phyloP scores from a whole-genome alignment of 306 rosid genomes.

The Crataegus laevigata region DNA sequence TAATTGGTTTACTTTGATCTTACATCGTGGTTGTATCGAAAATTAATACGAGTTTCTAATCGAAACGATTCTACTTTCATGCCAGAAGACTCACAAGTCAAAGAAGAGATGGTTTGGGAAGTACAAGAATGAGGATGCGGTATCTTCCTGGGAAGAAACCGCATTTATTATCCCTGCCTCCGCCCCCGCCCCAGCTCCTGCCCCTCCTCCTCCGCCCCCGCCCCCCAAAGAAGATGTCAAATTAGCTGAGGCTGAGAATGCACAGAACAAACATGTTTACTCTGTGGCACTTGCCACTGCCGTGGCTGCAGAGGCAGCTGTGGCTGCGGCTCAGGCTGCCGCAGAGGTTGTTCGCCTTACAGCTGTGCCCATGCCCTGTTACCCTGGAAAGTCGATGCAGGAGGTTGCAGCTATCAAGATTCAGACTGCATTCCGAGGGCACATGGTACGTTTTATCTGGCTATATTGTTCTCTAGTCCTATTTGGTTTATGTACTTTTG shows the following conservation, averaged over 20 bases:
- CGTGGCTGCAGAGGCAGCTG: constrained; percentile 82
- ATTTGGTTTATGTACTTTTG: background rate
- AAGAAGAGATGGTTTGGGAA: constrained; percentile 60
- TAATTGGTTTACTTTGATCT: background rate
- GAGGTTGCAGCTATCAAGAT: constrained; percentile 66
- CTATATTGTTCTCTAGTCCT: background rate
- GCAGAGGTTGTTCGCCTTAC: constrained; percentile 58
- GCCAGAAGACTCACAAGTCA: constrained; percentile 50
- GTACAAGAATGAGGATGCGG: constrained; percentile 23
- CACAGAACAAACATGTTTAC: constrained; percentile 56
- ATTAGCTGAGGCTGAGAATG: constrained; percentile 35
- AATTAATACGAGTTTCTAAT: constrained; percentile 3
- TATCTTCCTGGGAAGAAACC: constrained; percentile 15
- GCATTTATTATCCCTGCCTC: constrained; percentile 22
- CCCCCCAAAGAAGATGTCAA: constrained; percentile 30
- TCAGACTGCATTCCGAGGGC: constrained; percentile 68
- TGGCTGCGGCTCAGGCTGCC: constrained; percentile 71
- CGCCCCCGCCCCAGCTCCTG: constrained; percentile 4
- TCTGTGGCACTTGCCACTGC: constrained; percentile 81
- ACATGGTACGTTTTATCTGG: constrained; percentile 37
- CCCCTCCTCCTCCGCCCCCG: constrained; percentile 15
- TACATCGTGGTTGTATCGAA: background rate
- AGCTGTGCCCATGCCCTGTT: background rate
- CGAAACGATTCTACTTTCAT: background rate
- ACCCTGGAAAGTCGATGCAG: constrained; percentile 29